phyloP scores from a whole-genome alignment of 2,329 filamentous ascomycete genomes.

The Alternaria sp. region DNA sequence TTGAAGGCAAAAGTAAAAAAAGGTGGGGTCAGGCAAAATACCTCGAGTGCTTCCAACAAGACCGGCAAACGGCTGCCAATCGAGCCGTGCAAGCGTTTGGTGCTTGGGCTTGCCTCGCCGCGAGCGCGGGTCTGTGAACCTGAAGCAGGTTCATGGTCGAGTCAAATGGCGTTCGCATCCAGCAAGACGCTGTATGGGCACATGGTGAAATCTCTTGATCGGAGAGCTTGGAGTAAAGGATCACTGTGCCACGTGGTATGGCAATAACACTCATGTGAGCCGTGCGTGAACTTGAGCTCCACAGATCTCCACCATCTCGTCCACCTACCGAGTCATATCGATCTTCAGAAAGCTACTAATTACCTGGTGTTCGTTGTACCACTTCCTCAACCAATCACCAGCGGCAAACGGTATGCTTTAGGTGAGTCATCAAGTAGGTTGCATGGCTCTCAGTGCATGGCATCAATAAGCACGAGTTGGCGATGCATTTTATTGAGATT shows the following conservation, averaged over 20 bases:
- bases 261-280: not conserved
- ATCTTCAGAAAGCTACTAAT: not conserved
- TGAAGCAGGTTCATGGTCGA: not conserved
- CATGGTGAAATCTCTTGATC: not conserved
- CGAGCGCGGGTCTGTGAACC: not conserved
- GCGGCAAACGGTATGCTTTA: not conserved
- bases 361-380: not conserved
- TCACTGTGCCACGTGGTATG: conserved; percentile 2
- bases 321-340: not conserved
- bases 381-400: conserved; percentile 1
- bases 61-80: not conserved
- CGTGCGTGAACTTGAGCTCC: not conserved
- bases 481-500: not conserved
- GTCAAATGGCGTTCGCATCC: not conserved
- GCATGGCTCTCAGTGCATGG: not conserved
- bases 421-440: not conserved
- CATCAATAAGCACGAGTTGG: not conserved
- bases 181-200: not conserved
- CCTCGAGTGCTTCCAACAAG: not conserved
- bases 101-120: not conserved
- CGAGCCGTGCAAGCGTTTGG: not conserved
- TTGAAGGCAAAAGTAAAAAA: not conserved
- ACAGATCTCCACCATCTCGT: conserved; percentile 4
- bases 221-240: not conserved
- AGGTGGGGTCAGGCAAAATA: not conserved